Conservation (phyloP, 257 asterid species). For the Avicennia marina region DNA sequence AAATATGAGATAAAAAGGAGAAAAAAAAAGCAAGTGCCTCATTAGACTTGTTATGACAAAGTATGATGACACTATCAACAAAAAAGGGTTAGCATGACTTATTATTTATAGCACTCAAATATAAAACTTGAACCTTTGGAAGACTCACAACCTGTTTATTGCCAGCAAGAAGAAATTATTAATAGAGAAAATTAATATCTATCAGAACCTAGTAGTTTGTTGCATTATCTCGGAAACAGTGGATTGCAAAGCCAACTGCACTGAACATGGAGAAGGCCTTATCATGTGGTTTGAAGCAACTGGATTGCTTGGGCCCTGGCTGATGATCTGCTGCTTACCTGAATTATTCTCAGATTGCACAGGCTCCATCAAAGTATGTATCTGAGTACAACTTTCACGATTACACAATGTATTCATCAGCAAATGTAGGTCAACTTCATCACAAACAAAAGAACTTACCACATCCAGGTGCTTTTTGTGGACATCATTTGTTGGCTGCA, state of each 20-base stretch:
- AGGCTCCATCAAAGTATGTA: conserved; percentile 56
- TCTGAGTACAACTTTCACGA: conserved; percentile 35
- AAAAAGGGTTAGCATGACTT: too few species aligned
- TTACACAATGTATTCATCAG: background rate
- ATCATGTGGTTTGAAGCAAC: conserved; percentile 50
- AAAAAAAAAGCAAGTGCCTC: too few species aligned
- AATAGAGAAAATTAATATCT: conserved; percentile 22
- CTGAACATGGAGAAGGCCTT: conserved; percentile 75
- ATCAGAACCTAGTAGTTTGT: conserved; percentile 62
- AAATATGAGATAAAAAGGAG: too few species aligned
- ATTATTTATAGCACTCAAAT: too few species aligned
- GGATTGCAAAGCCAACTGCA: conserved; percentile 65
- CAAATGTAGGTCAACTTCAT: background rate
- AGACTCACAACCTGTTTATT: too few species aligned
- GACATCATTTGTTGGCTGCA: conserved; percentile 67
- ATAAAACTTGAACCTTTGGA: too few species aligned
- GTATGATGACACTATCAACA: too few species aligned
- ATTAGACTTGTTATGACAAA: too few species aligned
- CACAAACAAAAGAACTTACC: conserved; percentile 40
- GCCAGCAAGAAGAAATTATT: background rate
- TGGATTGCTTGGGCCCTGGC: conserved; percentile 48
- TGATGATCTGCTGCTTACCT: conserved; percentile 44
- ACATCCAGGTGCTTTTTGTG: conserved; percentile 76
- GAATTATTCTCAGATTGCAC: conserved; percentile 45
- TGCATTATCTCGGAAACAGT: conserved; percentile 63